Base-by-base conservation (phyloP, 2,329 filamentous ascomycete species). In the Penicillium verrucosum region DNA sequence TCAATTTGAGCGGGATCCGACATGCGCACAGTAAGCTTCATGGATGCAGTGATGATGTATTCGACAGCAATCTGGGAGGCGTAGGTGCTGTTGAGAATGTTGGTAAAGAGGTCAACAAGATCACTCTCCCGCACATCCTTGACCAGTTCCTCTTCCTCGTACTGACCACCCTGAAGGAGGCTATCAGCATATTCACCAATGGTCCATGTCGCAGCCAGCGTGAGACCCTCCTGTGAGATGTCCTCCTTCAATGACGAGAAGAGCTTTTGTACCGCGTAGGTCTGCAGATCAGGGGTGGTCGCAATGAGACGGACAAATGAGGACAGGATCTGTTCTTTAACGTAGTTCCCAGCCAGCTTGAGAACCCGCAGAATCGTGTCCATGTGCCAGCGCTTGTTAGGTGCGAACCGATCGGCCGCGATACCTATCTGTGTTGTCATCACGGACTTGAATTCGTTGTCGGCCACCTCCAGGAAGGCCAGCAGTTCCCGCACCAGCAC, bases 351-450 rank as follows among this genome's bases (percentile, higher is more conserved):
- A 51, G 94, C 94, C 63, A 99, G 81, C 57, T 92, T 96, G 65
- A 99, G 77, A 25, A 99, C 92, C 23, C 95, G 85, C 52, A 99
- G 81, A 88, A 99, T 97, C 2, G 95, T 99, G 70, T 99, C 94
- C 65, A 97, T 89, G 72, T 99, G 94, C 94, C 94, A 99, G 71
- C 94, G 84, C 78, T 97, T 97, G 77, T 94, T 97, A 0, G 94
- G 95, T 2, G 94, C 90, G 75, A 91, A 99, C 63, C 93, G 87
- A 74, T 99, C 94, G 7, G 95, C 94, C 11, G 95, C 94, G 67
- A 99, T 91, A 25, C 94, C 94, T 72, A 99, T 99, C 71, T 99
- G 94, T 51, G 89, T 94, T 1, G 94, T 99, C 92, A 99, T 97
- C 51, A 91, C 90, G 7, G 94, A 90, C 78, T 99, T 99, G 80